Evolutionary conservation across 495 filamentous ascomycete genomes (phyloP), one percentile per base, ranked within the genome.

Genomic region (Penicillium crystallinum): DNA sequence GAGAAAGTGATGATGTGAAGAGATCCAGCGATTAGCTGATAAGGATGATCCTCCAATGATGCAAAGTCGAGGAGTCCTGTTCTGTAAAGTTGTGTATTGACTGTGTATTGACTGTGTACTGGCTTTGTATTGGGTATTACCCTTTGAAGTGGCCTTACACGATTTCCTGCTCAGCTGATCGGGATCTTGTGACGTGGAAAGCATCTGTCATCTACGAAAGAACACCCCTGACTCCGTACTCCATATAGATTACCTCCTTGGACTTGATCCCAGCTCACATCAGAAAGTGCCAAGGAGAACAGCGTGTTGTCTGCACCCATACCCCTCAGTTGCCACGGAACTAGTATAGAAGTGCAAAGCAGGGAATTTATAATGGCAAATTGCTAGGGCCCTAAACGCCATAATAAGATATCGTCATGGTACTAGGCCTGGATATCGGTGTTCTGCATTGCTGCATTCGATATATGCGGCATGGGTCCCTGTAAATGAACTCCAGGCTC

Each of bases 131-230:
- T n/a, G n/a, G n/a, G n/a, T n/a, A n/a, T n/a, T n/a, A n/a, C n/a
- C n/a, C n/a, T n/a, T n/a, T n/a, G n/a, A n/a, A n/a, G n/a, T n/a
- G n/a, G n/a, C n/a, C n/a, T n/a, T n/a, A n/a, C n/a, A n/a, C n/a
- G n/a, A n/a, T n/a, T n/a, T n/a, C n/a, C n/a, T n/a, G n/a, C n/a
- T n/a, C n/a, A n/a, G 37, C 37, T 50, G 37, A 50, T 27, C 47
- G 18, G 47, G 47, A 50, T 50, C 37, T n/a, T 23, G 47, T 50
- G 47, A 50, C 47, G 47, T 50, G 37, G n/a, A n/a, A n/a, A n/a
- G n/a, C n/a, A n/a, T n/a, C n/a, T n/a, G n/a, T n/a, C n/a, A n/a
- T n/a, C n/a, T n/a, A n/a, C n/a, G n/a, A n/a, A n/a, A n/a, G n/a
- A n/a, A n/a, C n/a, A n/a, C 23, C 23, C 23, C 23, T 3, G 3